Base-by-base conservation (phyloP, 2,329 filamentous ascomycete species). In the Venturiaceae sp. region DNA sequence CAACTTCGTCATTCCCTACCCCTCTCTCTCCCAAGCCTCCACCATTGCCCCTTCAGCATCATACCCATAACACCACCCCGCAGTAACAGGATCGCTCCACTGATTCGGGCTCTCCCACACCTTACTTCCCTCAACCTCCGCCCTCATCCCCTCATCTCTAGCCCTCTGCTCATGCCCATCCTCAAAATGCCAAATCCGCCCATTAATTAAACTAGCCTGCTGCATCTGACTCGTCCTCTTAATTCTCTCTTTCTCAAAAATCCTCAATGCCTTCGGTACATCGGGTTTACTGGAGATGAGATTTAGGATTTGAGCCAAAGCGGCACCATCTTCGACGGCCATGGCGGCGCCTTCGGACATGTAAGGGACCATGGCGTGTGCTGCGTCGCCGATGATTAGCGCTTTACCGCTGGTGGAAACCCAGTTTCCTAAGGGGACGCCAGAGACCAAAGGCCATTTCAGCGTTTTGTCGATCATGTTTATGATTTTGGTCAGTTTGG, bases 311-410 rank as follows among this genome's bases (percentile, higher is more conserved):
- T 66, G 69, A 66, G 11, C 50, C 7, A 54, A 26, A 21, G 37
- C 58, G 21, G 58, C 58, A 16, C 34, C 58, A 34, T 59, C 58
- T 32, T 59, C 58, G 33, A 59, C 21, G 1, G 78, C 80, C 64
- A 84, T 76, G 1, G 80, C 81, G 0, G 80, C 77, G 2, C 83
- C 83, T 1, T 82, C 77, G 0, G 82, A 83, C 39, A 83, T 79
- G 37, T 82, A 79, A 0, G 83, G 83, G 0, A 82, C 80, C 34
- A 80, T 80, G 0, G 82, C 82, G 65, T 86, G 83, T 0, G 83
- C 83, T 0, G 83, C 82, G 64, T 87, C 83, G 16, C 83, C 84
- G 0, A 83, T 67, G 2, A 86, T 72, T 0, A 73, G 32, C 11
- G 21, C 11, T 16, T 54, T 26, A 26, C 26, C 52, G 13, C 14